Percentiles rank a stretch among this genome's conserved stretches.
Conservation (phyloP, 2,329 filamentous ascomycete genomes). For the Aspergillus aculeatus region DNA sequence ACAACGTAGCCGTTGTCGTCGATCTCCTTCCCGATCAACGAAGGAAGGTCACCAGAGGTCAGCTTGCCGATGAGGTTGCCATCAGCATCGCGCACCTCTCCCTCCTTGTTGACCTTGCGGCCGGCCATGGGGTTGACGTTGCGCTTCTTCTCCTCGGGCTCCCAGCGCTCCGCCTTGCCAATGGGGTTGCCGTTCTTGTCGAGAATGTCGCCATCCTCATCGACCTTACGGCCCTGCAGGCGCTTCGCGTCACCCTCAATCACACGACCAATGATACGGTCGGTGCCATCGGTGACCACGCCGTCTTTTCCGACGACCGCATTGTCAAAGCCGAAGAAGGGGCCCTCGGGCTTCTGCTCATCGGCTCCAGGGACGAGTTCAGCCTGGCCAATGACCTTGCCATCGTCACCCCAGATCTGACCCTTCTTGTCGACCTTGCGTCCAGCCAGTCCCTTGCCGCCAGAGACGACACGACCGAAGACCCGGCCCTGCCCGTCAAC, state of each 20-base stretch:
- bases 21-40: constrained; percentile 43
- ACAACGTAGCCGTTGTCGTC: constrained; percentile 56
- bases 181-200: constrained; percentile 67
- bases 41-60: constrained; percentile 45
- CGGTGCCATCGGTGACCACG: constrained; percentile 50
- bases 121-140: constrained; percentile 61
- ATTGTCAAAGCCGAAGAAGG: constrained; percentile 60
- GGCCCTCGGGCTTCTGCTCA: constrained; percentile 51
- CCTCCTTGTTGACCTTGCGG: constrained; percentile 53
- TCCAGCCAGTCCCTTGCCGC: constrained; percentile 58
- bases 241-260: constrained; percentile 64
- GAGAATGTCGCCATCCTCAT: constrained; percentile 67
- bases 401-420: constrained; percentile 63
- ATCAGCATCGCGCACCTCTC: constrained; percentile 47
- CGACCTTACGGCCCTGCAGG: constrained; percentile 64
- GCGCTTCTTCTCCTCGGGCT: constrained; percentile 56
- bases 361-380: constrained; percentile 57
- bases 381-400: constrained; percentile 59
- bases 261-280: constrained; percentile 51
- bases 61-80: constrained; percentile 48
- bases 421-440: constrained; percentile 63
- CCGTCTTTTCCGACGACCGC: constrained; percentile 59
- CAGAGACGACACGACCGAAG: constrained; percentile 58
- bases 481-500: constrained; percentile 60
- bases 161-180: constrained; percentile 67